Conservation (phyloP, 2,329 filamentous ascomycete genomes). For the Cladosporium sp. region DNA sequence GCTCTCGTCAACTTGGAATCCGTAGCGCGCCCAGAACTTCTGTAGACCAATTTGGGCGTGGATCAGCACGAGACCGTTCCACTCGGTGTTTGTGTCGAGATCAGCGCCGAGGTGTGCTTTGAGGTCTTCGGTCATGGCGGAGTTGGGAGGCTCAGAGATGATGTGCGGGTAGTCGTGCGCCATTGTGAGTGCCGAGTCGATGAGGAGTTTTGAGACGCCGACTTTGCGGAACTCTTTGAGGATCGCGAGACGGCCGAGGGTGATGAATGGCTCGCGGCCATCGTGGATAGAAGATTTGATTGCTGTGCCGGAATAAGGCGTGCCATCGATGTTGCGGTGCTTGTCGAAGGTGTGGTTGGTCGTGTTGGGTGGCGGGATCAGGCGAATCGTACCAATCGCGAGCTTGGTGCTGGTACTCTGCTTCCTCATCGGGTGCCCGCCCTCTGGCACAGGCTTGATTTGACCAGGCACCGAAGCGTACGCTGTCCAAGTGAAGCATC, state of each 20-base stretch:
- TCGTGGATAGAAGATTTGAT: slow-evolving; percentile 50
- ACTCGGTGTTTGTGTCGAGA: slow-evolving; percentile 42
- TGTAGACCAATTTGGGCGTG: slow-evolving; percentile 71
- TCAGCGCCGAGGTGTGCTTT: slow-evolving; percentile 22
- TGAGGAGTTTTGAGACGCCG: slow-evolving; percentile 62
- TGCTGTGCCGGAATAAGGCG: slow-evolving; percentile 19
- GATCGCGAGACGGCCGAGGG: slow-evolving; percentile 74
- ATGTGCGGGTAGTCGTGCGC: slow-evolving; percentile 55
- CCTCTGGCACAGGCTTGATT: neutral
- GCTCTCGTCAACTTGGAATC: slow-evolving; percentile 67
- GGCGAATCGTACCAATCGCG: slow-evolving; percentile 71
- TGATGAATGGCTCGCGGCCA: slow-evolving; percentile 71
- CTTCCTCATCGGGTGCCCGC: slow-evolving; percentile 26
- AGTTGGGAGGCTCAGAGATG: slow-evolving; percentile 35
- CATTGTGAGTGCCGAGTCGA: slow-evolving; percentile 66
- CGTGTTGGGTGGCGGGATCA: slow-evolving; percentile 74
- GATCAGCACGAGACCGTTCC: slow-evolving; percentile 71
- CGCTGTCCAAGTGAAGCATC: slow-evolving; percentile 70
- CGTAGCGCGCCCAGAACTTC: slow-evolving; percentile 64
- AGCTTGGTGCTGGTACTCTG: slow-evolving; percentile 36
- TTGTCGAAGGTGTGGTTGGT: slow-evolving; percentile 7
- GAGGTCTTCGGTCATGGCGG: slow-evolving; percentile 30
- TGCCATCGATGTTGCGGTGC: slow-evolving; percentile 11
- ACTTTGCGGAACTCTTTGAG: slow-evolving; percentile 42
- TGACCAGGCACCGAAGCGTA: slow-evolving; percentile 59